These are phyloP conservation scores for Jaltomata sinuosa DNA, from an alignment of 257 asterid species.

Conservation along the genomic window DNA sequence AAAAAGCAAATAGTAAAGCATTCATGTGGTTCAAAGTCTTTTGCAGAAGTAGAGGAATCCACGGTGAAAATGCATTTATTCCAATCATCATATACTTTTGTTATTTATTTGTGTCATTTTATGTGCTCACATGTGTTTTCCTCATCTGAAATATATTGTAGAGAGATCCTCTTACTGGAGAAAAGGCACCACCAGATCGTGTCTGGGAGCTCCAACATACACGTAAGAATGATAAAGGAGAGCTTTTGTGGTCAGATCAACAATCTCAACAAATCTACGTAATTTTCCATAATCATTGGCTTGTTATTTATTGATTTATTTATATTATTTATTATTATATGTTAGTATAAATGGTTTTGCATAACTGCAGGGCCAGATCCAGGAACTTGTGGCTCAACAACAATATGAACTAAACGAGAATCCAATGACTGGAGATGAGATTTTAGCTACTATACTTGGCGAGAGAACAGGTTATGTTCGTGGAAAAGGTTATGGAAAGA, in stretches of 20 bases:
- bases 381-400: not conserved
- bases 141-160: not conserved
- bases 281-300: not conserved
- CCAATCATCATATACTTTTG: not conserved
- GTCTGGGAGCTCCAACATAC: conserved; percentile 8
- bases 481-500: conserved; percentile 3
- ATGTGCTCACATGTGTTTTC: not conserved
- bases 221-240: conserved; percentile 1
- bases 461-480: conserved; percentile 1
- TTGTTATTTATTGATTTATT: not conserved
- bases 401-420: not conserved
- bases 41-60: conserved; percentile 3
- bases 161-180: not conserved
- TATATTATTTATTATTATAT: not conserved
- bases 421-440: not conserved
- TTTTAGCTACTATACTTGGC: not conserved
- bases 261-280: not conserved
- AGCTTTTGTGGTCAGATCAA: not conserved
- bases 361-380: not conserved
- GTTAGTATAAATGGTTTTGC: not conserved
- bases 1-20: conserved; percentile 1
- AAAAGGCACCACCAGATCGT: conserved; percentile 3
- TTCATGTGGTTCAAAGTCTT: conserved; percentile 1
- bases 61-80: not conserved
- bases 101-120: not conserved